phyloP scores from a whole-genome alignment of 495 filamentous ascomycete genomes.

The Chlorociboria aeruginascens region DNA sequence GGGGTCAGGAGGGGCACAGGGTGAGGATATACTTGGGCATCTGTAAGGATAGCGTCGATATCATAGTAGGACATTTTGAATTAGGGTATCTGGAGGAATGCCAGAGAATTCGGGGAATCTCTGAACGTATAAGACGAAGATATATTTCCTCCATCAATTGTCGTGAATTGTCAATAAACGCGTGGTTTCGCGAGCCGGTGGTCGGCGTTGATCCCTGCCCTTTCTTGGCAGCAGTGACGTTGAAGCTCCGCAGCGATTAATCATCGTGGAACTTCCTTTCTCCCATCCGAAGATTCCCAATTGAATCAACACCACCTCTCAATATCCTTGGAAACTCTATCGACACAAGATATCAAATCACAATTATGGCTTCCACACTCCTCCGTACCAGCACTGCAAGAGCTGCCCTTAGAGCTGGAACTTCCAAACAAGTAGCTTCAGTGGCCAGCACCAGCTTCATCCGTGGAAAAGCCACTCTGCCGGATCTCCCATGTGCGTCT shows the following conservation, averaged over 20 bases:
- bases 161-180: background rate
- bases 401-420: slow-evolving; percentile 33
- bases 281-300: background rate
- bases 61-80: slow-evolving; percentile 75
- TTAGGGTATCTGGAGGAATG: slow-evolving; percentile 6
- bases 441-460: slow-evolving; percentile 60
- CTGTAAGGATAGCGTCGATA: slow-evolving; percentile 85
- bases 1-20: slow-evolving; percentile 2
- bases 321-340: slow-evolving; percentile 5
- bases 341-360: background rate
- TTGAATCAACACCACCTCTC: background rate
- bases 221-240: slow-evolving; percentile 9
- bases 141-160: background rate
- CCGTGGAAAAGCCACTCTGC: slow-evolving; percentile 82
- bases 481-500: slow-evolving; percentile 78
- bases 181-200: slow-evolving; percentile 3
- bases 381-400: slow-evolving; percentile 34
- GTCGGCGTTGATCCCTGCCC: slow-evolving; percentile 8
- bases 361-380: slow-evolving; percentile 39
- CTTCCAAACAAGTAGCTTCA: slow-evolving; percentile 35
- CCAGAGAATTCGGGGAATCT: background rate
- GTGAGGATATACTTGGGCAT: slow-evolving; percentile 54
- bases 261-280: background rate
- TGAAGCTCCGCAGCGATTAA: too few species aligned
- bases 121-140: background rate